A percentile compares a stretch with the other conserved stretches of the same genome.
phyloP scores from a whole-genome alignment of 2,329 filamentous ascomycete genomes.

The Leptosphaerulina australis region DNA sequence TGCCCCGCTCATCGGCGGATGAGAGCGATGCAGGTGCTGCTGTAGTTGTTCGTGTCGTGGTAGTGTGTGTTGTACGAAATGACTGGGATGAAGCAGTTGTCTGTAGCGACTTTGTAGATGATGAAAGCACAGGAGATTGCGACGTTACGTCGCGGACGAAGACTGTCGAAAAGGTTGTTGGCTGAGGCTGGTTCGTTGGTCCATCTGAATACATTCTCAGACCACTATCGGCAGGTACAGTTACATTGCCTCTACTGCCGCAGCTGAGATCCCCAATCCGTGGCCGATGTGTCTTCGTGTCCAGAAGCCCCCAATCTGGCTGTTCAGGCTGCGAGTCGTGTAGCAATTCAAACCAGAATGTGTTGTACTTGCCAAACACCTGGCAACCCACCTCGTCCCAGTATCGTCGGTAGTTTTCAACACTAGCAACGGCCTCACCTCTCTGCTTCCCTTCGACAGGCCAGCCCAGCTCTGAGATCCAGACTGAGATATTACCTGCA shows the following conservation, averaged over 20 bases:
- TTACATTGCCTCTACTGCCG: neutral
- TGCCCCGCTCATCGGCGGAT: no score
- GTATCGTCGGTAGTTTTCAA: slow-evolving; percentile 33
- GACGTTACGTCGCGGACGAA: no score
- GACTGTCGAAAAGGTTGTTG: neutral
- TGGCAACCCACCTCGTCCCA: slow-evolving; percentile 42
- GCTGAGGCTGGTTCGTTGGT: neutral
- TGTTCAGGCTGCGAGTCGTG: slow-evolving; percentile 29
- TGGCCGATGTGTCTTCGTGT: slow-evolving; percentile 20
- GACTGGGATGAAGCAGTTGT: neutral
- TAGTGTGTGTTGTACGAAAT: neutral
- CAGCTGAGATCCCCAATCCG: slow-evolving; percentile 33
- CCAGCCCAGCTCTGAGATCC: slow-evolving; percentile 48
- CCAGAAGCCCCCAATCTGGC: slow-evolving; percentile 37
- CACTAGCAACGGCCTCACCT: slow-evolving; percentile 23
- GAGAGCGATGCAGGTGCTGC: neutral
- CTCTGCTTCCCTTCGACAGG: slow-evolving; percentile 26
- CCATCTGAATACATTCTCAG: neutral
- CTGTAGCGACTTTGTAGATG: neutral
- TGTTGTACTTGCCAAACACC: slow-evolving; percentile 39
- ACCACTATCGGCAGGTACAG: neutral
- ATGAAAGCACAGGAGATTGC: no score
- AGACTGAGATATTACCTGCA: slow-evolving; percentile 34
- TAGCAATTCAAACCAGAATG: slow-evolving; percentile 43
- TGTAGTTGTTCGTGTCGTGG: neutral